Evolutionary conservation across 805 yeast genomes (phyloP), one percentile per base, ranked within the genome.

Genomic region (Kazachstania kunashirensis): DNA sequence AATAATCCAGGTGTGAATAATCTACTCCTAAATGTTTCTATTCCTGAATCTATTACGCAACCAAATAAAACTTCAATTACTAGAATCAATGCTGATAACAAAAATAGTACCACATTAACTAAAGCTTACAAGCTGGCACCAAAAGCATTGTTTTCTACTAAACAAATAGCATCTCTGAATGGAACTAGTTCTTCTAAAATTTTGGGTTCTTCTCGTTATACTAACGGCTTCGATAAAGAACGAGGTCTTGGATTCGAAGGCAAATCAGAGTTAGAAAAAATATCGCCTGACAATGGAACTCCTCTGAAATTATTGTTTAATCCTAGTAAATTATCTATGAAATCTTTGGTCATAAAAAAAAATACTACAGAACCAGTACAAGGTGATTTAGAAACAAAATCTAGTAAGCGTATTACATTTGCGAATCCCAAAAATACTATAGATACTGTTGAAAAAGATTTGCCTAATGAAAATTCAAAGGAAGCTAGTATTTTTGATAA

Each of bases 101-200:
- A 75, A 55, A 80, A 76, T 54, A 70, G 72, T 32, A 73, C 72
- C 16, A 71, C 74, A 8, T 59, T 80, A 29, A 51, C 72, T 31
- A 63, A 74, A n/a, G 77, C 82, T 1, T 78, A 74, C 46, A 72
- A 72, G 50, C 59, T 80, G 24, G 70, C 80, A 1, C 88, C 92
- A 30, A 74, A 67, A 39, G 77, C 82, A 2, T 53, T 76, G 30
- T 74, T 73, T 43, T 56, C 62, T 29, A 36, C 40, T 8, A 34
- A 30, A 13, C 33, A 30, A 16, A 6, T 30, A 20, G 4, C 33
- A 8, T 30, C 33, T 4, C 15, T 20, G 16, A 30, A 27, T 19
- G 19, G 16, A 28, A 6, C 14, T 10, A 5, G 33, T 1, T 15
- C 32, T 2, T 16, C 26, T 11, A 18, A 13, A 30, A 17, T 23